Percentiles rank a stretch among this genome's conserved stretches.
phyloP scores from a whole-genome alignment of 805 yeast genomes.

The Ogataea paradorogensis region DNA sequence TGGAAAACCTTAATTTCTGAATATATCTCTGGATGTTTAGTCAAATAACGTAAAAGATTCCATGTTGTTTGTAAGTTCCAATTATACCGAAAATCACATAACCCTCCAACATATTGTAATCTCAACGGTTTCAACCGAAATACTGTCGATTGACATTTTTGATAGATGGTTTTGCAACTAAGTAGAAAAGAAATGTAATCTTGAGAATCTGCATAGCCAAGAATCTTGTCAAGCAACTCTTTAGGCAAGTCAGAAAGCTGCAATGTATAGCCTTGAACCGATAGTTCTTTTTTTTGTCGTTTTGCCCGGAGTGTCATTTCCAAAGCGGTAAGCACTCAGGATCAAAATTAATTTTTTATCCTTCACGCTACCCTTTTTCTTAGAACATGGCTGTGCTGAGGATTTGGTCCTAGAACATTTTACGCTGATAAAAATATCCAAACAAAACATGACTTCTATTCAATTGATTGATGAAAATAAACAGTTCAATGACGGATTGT shows the following conservation, averaged over 20 bases:
- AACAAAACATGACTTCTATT: conserved; percentile 35
- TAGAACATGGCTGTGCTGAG: conserved; percentile 3
- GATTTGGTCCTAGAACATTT: neutral
- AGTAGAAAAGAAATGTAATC: conserved; percentile 21
- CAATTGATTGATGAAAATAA: conserved; percentile 66
- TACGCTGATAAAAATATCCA: conserved; percentile 1
- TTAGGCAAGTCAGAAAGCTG: conserved; percentile 20
- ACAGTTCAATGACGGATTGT: conserved; percentile 41
- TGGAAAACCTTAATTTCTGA: conserved; percentile 17
- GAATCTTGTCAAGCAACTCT: conserved; percentile 25
- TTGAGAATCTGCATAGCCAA: conserved; percentile 9
- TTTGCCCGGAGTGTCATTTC: conserved; percentile 4
- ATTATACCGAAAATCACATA: conserved; percentile 5
- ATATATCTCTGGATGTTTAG: conserved; percentile 12
- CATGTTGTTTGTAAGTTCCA: conserved; percentile 12
- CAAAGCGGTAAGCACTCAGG: conserved; percentile 4
- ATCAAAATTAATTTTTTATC: conserved; percentile 3
- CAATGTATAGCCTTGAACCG: neutral
- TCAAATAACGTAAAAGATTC: conserved; percentile 11
- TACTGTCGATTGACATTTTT: conserved; percentile 19
- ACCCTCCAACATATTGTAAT: conserved; percentile 15
- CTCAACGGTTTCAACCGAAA: conserved; percentile 19
- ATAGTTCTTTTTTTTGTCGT: neutral
- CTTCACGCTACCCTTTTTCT: conserved; percentile 9
- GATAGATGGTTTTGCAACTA: conserved; percentile 18